A percentile compares a stretch with the other conserved stretches of the same genome.
Conservation (phyloP, 1,139 yeast genomes). For the Spencermartinsiella ligniputridi region DNA sequence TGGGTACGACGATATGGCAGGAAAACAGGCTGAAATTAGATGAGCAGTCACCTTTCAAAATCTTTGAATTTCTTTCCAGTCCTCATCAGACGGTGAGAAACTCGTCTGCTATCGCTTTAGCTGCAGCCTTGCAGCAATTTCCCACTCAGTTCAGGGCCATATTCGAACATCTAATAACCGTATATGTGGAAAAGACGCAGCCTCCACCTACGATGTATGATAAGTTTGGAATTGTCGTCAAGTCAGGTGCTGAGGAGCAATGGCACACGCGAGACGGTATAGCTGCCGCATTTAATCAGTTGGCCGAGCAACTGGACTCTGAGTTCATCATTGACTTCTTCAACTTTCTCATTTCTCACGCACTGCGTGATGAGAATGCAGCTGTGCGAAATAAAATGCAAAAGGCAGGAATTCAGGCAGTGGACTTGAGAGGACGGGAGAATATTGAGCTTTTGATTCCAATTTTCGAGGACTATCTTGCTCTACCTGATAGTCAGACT, state of each 20-base stretch:
- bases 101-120: constrained; percentile 61
- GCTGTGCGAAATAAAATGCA: constrained; percentile 78
- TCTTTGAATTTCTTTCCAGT: constrained; percentile 18
- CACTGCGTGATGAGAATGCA: constrained; percentile 69
- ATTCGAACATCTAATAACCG: constrained; percentile 45
- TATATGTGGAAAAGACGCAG: constrained; percentile 56
- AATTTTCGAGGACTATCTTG: constrained; percentile 61
- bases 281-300: constrained; percentile 59
- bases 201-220: constrained; percentile 79
- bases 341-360: constrained; percentile 53
- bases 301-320: constrained; percentile 47
- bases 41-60: constrained; percentile 36
- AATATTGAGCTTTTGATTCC: constrained; percentile 70
- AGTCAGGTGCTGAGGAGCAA: constrained; percentile 61
- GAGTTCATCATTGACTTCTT: constrained; percentile 47
- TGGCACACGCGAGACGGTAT: constrained; percentile 86
- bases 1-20: constrained; percentile 81
- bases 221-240: constrained; percentile 71
- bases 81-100: constrained; percentile 41
- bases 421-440: constrained; percentile 58
- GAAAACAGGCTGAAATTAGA: constrained; percentile 56
- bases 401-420: constrained; percentile 78
- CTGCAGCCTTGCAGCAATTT: constrained; percentile 37
- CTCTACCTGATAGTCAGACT: constrained; percentile 31
- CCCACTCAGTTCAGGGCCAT: constrained; percentile 35